Evolutionary conservation across 176 grass and related monocot genomes (phyloP), one percentile per base, ranked within the genome.

Genomic region (Oryza australiensis): DNA sequence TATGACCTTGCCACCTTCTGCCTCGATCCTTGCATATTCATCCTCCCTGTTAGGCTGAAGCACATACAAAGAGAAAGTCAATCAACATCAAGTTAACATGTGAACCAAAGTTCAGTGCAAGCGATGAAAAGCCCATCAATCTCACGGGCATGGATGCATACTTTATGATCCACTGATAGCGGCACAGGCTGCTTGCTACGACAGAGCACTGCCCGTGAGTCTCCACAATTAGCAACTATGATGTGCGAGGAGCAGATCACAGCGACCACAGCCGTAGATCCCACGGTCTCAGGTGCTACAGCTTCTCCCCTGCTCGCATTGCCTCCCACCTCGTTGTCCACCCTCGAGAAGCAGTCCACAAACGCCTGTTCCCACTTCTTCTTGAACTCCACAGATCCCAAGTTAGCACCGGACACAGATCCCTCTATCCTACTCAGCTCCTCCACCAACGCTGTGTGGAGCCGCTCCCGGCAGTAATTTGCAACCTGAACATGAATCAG

Each of bases 21-120:
- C 91, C 76, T 95, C 93, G 42, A 99, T 99, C 85, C 96, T 90
- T 76, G 90, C 85, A 70, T 90, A 93, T 74, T 99, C 96, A 85
- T 99, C 96, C 86, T 99, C 96, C 65, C 96, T 95, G 79, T 99
- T 95, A 30, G 96, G 96, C 96, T 99, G 68, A 83, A 80, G 67
- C 27, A 78, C 2, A 23, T 43, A 80, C 8, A 29, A 27, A 20
- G 26, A 87, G 38, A 33, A 74, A 79, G 18, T 11, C 43, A 89
- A 68, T 72, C 73, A 78, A 78, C 37, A 86, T 86, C 49, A 33
- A 68, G 62, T 83, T 79, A 69, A 74, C 68, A 83, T 67, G 67
- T 82, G 74, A 90, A 90, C 46, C 43, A 78, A 83, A 74, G 62
- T 45, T 69, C 5, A 78, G 63, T 64, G 45, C 28, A 66, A 75